Evolutionary conservation across 2,329 filamentous ascomycete species (phyloP).

Genomic region (Didymella glomerata): DNA sequence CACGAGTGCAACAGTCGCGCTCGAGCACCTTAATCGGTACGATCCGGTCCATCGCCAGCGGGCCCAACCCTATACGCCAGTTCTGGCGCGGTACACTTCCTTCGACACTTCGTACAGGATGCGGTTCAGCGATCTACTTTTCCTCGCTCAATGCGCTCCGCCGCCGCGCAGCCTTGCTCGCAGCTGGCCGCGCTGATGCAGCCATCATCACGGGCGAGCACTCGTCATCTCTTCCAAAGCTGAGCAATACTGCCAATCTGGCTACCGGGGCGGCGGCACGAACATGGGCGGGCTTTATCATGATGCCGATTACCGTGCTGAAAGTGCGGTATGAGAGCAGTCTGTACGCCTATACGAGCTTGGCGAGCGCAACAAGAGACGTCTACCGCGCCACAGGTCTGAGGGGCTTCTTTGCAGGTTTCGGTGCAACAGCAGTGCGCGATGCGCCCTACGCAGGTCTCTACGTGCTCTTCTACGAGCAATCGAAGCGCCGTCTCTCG

Average conservation of each 20-base stretch:
- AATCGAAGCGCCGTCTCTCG: slow-evolving; percentile 72
- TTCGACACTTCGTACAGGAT: slow-evolving; percentile 90
- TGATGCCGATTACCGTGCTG: slow-evolving; percentile 96
- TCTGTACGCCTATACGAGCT: slow-evolving; percentile 81
- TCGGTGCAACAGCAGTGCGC: slow-evolving; percentile 89
- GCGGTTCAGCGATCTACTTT: slow-evolving; percentile 95
- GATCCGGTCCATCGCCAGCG: slow-evolving; percentile 73
- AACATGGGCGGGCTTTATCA: slow-evolving; percentile 84
- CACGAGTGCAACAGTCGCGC: slow-evolving; percentile 88
- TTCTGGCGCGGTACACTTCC: slow-evolving; percentile 95
- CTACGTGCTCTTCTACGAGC: slow-evolving; percentile 94
- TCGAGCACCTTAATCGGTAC: slow-evolving; percentile 72
- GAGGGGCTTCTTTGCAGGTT: slow-evolving; percentile 89
- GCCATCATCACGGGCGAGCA: slow-evolving; percentile 29
- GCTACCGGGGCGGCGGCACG: slow-evolving; percentile 84
- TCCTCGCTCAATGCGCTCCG: slow-evolving; percentile 84
- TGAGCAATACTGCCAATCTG: slow-evolving; percentile 86
- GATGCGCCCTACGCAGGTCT: slow-evolving; percentile 97
- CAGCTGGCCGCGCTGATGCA: slow-evolving; percentile 28
- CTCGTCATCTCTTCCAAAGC: slow-evolving; percentile 79
- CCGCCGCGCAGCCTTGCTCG: slow-evolving; percentile 63
- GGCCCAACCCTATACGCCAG: slow-evolving; percentile 71
- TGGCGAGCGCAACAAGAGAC: slow-evolving; percentile 75
- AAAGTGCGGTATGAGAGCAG: slow-evolving; percentile 96
- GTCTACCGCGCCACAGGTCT: slow-evolving; percentile 77